Percentiles rank a stretch among this genome's conserved stretches.
phyloP scores from a whole-genome alignment of 805 yeast genomes.

The Metschnikowia amazonensis region DNA sequence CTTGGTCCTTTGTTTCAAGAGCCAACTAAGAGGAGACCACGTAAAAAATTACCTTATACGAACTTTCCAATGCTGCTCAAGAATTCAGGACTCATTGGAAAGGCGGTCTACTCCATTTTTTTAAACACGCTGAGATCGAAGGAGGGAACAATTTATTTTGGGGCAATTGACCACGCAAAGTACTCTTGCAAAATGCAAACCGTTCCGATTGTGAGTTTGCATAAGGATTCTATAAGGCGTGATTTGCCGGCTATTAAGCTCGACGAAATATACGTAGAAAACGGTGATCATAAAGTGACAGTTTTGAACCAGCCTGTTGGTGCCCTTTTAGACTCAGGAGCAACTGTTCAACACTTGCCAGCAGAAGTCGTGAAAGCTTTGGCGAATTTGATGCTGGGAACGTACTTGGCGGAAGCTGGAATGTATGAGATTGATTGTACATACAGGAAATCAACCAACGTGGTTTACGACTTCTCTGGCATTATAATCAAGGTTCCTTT shows the following conservation, averaged over 20 bases:
- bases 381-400: not conserved
- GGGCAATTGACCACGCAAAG: not conserved
- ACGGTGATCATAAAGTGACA: not conserved
- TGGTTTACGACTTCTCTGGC: not conserved
- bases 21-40: not conserved
- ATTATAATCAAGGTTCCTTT: not conserved
- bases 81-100: not conserved
- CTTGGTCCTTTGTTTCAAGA: not conserved
- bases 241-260: not conserved
- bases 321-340: not conserved
- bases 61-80: not conserved
- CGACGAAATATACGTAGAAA: not conserved
- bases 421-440: not conserved
- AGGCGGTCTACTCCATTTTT: not conserved
- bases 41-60: not conserved
- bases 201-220: not conserved
- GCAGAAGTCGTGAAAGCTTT: not conserved
- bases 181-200: not conserved
- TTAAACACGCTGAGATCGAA: no score
- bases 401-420: not conserved
- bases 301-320: not conserved
- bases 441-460: not conserved
- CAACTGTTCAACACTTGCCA: not conserved
- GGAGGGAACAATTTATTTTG: not conserved
- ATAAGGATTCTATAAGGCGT: not conserved